Base-by-base conservation (phyloP, 2,329 filamentous ascomycete genomes). In the Ceratocystis cacaofunesta region DNA sequence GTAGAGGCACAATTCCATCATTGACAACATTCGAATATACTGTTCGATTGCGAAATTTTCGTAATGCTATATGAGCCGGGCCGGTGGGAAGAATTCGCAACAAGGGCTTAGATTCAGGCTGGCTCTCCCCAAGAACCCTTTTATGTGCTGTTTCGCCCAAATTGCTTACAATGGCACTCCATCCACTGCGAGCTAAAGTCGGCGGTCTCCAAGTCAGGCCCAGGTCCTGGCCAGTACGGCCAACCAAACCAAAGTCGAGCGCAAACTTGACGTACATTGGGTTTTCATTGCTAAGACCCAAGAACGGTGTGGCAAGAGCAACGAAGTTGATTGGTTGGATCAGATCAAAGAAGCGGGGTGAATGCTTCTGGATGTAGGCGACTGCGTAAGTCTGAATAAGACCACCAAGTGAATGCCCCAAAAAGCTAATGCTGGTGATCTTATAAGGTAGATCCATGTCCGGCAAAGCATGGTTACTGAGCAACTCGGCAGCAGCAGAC, bases 1-100 rank as follows among this genome's bases (percentile, higher is more conserved):
- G 85, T 43, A 99, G 77, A 2, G 94, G 94, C 3, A 99, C 94
- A 70, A 99, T 96, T 2, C 92, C 92, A 75, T 97, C 92, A 72
- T 97, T 97, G 70, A 97, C 92, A 12, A 97, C 92, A 71, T 97
- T 97, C 1, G 92, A 96, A 74, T 97, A 97, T 1, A 96, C 80
- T 0, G 94, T 97, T 17, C 92, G 82, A 73, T 95, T 95, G 25
- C 90, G 81, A 74, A 97, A 97, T 75, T 89, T 90, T 72, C 88
- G 86, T 50, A 97, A 76, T 1, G 92, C 92, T 65, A 85, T 83
- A 74, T 96, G 92, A 5, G 92, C 94, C 17, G 92, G 92, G 0
- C 92, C 92, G 6, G 90, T 95, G 0, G 94, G 92, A 28, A 97
- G 76, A 68, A 97, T 95, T 22, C 92, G 83, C 22, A 97, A 77